Percentiles rank a stretch among this genome's conserved stretches.
These are phyloP conservation scores for Trametes gibbosa DNA, from an alignment of 768 basidiomycete genomes.

Conservation along the genomic window DNA sequence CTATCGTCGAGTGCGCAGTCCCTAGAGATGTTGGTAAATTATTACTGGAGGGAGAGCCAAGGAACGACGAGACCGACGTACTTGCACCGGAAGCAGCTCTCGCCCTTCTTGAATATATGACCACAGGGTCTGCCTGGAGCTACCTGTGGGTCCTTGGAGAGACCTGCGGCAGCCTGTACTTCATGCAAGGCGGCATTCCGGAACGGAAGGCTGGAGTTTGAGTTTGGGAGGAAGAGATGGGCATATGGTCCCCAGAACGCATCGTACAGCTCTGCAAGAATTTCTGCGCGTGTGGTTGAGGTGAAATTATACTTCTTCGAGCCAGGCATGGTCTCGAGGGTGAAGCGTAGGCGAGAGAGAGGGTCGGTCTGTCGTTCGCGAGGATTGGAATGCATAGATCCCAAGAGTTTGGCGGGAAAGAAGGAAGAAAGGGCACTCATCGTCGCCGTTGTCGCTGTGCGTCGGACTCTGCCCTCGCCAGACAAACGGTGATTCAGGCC, in stretches of 20 bases:
- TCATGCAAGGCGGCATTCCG: slow-evolving; percentile 61
- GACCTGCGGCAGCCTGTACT: slow-evolving; percentile 58
- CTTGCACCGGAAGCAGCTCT: slow-evolving; percentile 94
- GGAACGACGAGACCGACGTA: slow-evolving; percentile 38
- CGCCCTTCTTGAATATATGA: slow-evolving; percentile 86
- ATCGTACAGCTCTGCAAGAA: slow-evolving; percentile 77
- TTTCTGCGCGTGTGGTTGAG: slow-evolving; percentile 70
- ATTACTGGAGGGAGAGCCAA: background rate
- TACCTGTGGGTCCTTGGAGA: slow-evolving; percentile 56
- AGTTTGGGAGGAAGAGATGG: slow-evolving; percentile 68
- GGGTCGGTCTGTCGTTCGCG: slow-evolving; percentile 59
- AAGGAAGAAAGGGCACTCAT: slow-evolving; percentile 47
- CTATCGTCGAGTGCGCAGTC: slow-evolving; percentile 90
- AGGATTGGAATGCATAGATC: slow-evolving; percentile 44
- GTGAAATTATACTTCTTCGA: slow-evolving; percentile 77
- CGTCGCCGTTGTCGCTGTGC: background rate
- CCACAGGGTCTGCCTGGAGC: slow-evolving; percentile 77
- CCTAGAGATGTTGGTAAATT: slow-evolving; percentile 38
- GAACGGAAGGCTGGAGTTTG: slow-evolving; percentile 58
- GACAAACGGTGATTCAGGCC: no score
- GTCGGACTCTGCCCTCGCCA: background rate
- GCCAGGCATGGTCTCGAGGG: slow-evolving; percentile 78
- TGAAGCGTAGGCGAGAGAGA: slow-evolving; percentile 69
- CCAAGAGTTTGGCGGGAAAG: slow-evolving; percentile 49
- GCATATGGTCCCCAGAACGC: slow-evolving; percentile 80